A percentile compares a stretch with the other conserved stretches of the same genome.
Evolutionary conservation across 805 yeast genomes (phyloP).

Genomic region (Sugiyamaella marilandica): DNA sequence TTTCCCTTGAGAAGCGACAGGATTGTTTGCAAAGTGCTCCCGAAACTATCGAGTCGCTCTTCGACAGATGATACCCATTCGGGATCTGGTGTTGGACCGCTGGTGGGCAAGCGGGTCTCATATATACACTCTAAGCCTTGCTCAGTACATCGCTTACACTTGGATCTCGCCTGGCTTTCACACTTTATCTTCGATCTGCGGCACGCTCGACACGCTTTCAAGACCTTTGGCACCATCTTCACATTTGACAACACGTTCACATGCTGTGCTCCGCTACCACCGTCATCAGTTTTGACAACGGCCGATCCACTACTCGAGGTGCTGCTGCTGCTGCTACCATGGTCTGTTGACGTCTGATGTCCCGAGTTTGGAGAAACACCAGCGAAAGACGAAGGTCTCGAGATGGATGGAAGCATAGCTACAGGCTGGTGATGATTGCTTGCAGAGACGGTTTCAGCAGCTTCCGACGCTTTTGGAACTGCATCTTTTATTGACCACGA

Average conservation of each 20-base stretch:
- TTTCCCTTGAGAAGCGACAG: conserved; percentile 34
- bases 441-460: background rate
- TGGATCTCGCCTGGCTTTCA: conserved; percentile 42
- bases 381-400: background rate
- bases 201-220: conserved; percentile 60
- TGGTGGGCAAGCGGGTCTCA: conserved; percentile 47
- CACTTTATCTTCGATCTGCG: conserved; percentile 61
- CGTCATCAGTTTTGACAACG: background rate
- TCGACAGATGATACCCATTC: conserved; percentile 39
- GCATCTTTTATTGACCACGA: background rate
- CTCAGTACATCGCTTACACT: conserved; percentile 55
- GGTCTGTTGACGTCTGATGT: background rate
- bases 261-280: conserved; percentile 6
- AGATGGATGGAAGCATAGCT: background rate
- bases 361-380: background rate
- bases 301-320: background rate
- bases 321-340: background rate
- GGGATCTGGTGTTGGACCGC: conserved; percentile 15
- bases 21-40: conserved; percentile 37
- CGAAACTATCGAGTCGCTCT: conserved; percentile 37
- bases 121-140: conserved; percentile 52
- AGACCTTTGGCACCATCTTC: conserved; percentile 8
- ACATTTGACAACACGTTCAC: conserved; percentile 11
- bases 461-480: background rate
- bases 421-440: background rate